Evolutionary conservation across 176 grass and related monocot species (phyloP), one percentile per base, ranked within the genome.

Genomic region (Eleusine coracana): DNA sequence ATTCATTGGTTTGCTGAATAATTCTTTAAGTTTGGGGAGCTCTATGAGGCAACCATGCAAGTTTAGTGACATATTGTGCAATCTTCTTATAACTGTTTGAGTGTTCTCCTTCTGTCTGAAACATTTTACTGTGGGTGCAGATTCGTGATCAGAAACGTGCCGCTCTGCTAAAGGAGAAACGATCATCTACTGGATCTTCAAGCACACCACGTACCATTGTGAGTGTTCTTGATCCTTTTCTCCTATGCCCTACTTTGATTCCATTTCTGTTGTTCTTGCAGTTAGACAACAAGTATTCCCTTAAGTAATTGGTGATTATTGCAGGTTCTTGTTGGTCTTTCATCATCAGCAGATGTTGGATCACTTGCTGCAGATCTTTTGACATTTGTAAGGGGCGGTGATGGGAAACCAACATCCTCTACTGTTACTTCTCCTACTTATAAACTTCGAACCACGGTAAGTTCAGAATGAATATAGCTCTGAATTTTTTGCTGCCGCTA

Each of bases 311-410:
- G 41, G 42, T 64, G 25, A 71, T 60, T 39, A 5, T 85, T 73
- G 38, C 92, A 98, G 96, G 96, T 98, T 79, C 92, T 98, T 50
- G 89, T 93, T 86, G 87, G 83, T 41, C 91, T 98, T 71, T 93
- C 92, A 29, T 90, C 90, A 20, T 78, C 34, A 78, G 85, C 85
- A 82, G 84, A 98, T 83, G 49, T 91, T 66, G 71, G 64, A 82
- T 71, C 67, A 71, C 84, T 93, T 86, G 89, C 87, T 5, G 76
- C 86, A 39, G 96, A 98, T 82, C 86, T 98, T 45, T 84, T 95
- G 59, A 85, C 74, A 62, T 66, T 88, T 74, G 73, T 76, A 17
- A 76, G 80, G 41, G 96, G 79, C 36, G 74, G 82, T 55, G 85
- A 88, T 80, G 73, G 77, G 83, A 71, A 82, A 68, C 93, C 62